Percentiles rank a stretch among this genome's conserved stretches.
Conservation (phyloP, 2,329 filamentous ascomycete genomes). For the Trichoderma polysporum region DNA sequence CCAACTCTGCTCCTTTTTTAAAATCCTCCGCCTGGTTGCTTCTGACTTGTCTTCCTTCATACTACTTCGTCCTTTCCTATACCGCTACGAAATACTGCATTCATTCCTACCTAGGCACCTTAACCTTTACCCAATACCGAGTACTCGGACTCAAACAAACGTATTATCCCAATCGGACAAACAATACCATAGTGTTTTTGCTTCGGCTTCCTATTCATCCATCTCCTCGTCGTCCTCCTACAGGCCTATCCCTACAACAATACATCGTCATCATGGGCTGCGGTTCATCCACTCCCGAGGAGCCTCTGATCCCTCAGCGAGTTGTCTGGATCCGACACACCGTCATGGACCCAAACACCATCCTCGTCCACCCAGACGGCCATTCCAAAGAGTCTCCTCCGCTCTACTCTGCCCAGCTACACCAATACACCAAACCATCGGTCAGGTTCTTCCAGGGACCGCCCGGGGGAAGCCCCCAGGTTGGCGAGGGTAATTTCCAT, state of each 20-base stretch:
- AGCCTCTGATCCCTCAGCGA: not conserved
- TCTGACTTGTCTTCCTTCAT: not conserved
- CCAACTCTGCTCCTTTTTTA: not conserved
- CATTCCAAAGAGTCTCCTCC: constrained; percentile 25
- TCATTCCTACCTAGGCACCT: too few relatives aligned
- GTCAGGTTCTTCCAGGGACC: constrained; percentile 24
- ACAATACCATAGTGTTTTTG: too few relatives aligned
- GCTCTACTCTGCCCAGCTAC: constrained; percentile 25
- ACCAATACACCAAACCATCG: constrained; percentile 21
- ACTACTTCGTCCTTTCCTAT: too few relatives aligned
- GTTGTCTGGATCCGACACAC: constrained; percentile 6
- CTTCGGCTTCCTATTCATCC: too few relatives aligned
- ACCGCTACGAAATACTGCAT: too few relatives aligned
- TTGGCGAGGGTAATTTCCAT: constrained; percentile 27
- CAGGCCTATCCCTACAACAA: not conserved
- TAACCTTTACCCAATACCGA: too few relatives aligned
- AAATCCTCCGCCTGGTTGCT: not conserved
- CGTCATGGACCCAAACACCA: constrained; percentile 9
- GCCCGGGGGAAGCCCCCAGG: constrained; percentile 19
- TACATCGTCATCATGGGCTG: constrained; percentile 2
- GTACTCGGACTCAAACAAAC: too few relatives aligned
- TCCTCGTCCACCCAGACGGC: constrained; percentile 22
- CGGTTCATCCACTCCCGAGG: constrained; percentile 2
- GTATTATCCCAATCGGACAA: too few relatives aligned
- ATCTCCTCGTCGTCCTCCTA: too few relatives aligned